Conservation (phyloP, 176 grass and related monocot species). For the Avena insularis region DNA sequence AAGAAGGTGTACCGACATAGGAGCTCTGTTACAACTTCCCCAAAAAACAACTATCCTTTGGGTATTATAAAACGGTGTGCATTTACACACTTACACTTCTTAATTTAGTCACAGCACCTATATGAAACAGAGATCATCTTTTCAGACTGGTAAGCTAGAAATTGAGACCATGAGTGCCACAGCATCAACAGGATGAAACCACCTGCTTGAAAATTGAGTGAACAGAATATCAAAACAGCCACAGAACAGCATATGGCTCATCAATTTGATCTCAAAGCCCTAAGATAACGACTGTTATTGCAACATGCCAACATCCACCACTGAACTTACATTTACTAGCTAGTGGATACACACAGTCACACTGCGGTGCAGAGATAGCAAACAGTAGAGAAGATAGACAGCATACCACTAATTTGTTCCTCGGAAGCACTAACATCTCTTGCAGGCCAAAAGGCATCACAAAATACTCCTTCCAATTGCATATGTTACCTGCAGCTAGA, state of each 20-base stretch:
- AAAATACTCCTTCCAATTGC: background rate
- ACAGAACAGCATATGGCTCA: background rate
- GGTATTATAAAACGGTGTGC: background rate
- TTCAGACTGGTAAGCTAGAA: background rate
- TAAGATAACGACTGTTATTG: background rate
- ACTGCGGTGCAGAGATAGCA: background rate
- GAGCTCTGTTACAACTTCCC: background rate
- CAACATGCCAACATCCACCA: conserved; percentile 11
- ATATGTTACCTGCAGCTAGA: background rate
- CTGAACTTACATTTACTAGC: conserved; percentile 15
- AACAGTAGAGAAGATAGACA: background rate
- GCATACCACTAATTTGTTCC: background rate
- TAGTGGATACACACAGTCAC: background rate
- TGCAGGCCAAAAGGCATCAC: background rate
- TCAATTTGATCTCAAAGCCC: background rate
- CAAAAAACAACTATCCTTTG: background rate
- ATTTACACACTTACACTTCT: background rate
- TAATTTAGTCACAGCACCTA: background rate
- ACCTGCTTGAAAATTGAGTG: background rate
- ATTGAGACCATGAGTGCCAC: background rate
- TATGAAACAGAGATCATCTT: background rate
- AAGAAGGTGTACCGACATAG: background rate
- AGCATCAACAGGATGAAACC: background rate
- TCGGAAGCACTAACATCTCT: conserved; percentile 8
- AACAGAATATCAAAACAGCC: background rate